Evolutionary conservation across 1,139 yeast genomes (phyloP).

Genomic region (Saccharomyces hybrid): DNA sequence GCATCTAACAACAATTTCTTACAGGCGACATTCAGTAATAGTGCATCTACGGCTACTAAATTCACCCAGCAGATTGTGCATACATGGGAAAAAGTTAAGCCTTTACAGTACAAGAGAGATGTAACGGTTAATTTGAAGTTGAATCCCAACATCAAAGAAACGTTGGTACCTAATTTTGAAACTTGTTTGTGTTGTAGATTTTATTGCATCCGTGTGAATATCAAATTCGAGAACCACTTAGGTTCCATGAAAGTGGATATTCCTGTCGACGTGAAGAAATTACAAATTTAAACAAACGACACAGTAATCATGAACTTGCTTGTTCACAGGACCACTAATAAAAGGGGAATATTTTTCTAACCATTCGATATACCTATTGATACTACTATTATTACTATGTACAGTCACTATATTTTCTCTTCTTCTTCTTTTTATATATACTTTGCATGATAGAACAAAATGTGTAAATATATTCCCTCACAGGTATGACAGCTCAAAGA

Average conservation of each 20-base stretch:
- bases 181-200: conserved; percentile 47
- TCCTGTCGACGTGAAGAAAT: conserved; percentile 33
- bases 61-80: conserved; percentile 17
- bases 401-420: background rate
- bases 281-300: conserved; percentile 4
- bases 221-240: conserved; percentile 30
- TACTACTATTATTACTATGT: background rate
- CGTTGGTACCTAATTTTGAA: conserved; percentile 52
- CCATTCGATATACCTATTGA: background rate
- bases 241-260: conserved; percentile 29
- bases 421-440: background rate
- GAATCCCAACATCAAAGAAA: conserved; percentile 30
- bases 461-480: background rate
- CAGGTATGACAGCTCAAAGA: background rate
- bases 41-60: conserved; percentile 10
- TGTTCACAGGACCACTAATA: background rate
- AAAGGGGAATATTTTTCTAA: background rate
- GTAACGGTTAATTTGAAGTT: conserved; percentile 27
- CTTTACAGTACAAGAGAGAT: conserved; percentile 15
- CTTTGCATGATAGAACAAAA: too few species aligned
- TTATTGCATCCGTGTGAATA: conserved; percentile 36
- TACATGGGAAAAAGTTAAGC: conserved; percentile 19
- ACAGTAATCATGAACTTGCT: background rate
- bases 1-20: conserved; percentile 2
- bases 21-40: background rate